A percentile compares a stretch with the other conserved stretches of the same genome.
These are phyloP conservation scores for Akanthomyces lecanii DNA, from an alignment of 2,329 filamentous ascomycete genomes.

Conservation along the genomic window DNA sequence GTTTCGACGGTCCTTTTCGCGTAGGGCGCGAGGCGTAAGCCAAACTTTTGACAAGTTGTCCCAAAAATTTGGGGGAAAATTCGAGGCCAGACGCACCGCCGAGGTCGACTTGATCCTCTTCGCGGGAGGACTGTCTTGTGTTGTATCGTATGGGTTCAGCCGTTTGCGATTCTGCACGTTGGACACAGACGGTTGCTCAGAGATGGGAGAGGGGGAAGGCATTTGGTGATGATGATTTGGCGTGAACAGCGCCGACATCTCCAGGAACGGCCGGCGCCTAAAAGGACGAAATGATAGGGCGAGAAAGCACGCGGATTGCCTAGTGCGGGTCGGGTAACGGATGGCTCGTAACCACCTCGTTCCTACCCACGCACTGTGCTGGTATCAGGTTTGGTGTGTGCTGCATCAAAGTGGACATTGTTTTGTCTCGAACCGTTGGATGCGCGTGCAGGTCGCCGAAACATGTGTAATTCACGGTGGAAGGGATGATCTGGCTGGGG, in stretches of 20 bases:
- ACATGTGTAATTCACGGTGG: too few relatives aligned
- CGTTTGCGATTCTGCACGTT: not conserved
- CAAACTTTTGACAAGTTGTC: conserved; percentile 26
- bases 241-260: not conserved
- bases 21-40: conserved; percentile 25
- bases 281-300: not conserved
- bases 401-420: conserved; percentile 11
- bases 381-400: not conserved
- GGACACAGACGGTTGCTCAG: not conserved
- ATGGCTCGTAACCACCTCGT: not conserved
- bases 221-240: not conserved
- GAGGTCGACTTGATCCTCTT: conserved; percentile 4
- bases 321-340: not conserved
- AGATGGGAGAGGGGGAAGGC: not conserved
- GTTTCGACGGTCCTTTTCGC: conserved; percentile 26
- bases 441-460: too few relatives aligned
- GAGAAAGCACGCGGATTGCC: not conserved
- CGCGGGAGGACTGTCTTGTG: not conserved
- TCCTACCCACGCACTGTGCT: not conserved
- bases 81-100: conserved; percentile 1
- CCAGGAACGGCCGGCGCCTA: not conserved
- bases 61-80: conserved; percentile 20
- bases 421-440: not conserved
- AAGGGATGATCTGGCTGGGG: too few relatives aligned
- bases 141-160: not conserved